Evolutionary conservation across 2,329 filamentous ascomycete species (phyloP), one percentile per base, ranked within the genome.

Genomic region (Aspergillus spinulosporus): DNA sequence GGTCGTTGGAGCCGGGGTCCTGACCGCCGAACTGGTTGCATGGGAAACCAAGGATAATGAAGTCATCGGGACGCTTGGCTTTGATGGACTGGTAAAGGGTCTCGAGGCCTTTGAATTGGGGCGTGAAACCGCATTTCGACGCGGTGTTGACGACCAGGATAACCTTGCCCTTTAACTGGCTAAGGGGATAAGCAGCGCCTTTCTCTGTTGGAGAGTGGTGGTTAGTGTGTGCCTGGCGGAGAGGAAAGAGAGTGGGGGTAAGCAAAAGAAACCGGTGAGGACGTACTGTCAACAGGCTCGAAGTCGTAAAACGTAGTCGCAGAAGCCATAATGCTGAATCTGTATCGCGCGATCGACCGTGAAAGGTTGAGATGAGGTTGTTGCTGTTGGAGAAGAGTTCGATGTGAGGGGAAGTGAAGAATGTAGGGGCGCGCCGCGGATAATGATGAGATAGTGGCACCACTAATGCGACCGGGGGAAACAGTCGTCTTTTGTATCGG

Each of bases 111-210:
- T 84, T 87, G 77, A 94, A 97, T 78, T 99, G 94, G 9, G 92
- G 92, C 2, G 94, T 97, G 85, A 97, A 97, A 74, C 94, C 93
- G 82, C 94, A 99, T 81, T 97, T 97, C 74, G 90, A 96, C 66
- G 94, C 94, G 1, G 93, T 97, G 85, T 99, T 99, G 79, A 99
- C 92, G 68, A 96, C 82, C 59, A 99, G 88, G 67, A 97, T 85
- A 65, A 97, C 93, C 78, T 97, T 97, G 83, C 88, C 90, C 74
- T 90, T 86, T 78, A 91, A 89, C 59, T 87, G 76, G 64, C 79
- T 71, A 63, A 97, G 82, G 58, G 86, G 80, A 71, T 88, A 88
- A 64, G 88, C 83, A 54, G 84, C 72, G 74, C 91, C 92, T 73
- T 86, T 88, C 73, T 92, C 88, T 91, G 69, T 59, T 61, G 29